Conservation (phyloP, 768 basidiomycete species). For the Amanita rubescens region DNA sequence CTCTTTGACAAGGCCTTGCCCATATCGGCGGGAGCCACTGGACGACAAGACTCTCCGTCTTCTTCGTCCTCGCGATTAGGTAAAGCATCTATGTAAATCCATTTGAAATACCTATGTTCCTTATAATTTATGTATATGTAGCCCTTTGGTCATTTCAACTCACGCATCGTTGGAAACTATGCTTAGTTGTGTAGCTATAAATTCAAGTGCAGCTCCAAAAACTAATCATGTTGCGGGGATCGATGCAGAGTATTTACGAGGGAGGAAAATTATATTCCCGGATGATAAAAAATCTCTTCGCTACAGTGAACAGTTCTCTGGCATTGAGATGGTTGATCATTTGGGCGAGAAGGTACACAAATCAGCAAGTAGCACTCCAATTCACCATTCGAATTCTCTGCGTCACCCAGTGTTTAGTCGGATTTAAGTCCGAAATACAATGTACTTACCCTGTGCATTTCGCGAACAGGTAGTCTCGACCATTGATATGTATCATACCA, state of each 20-base stretch:
- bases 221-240: neutral
- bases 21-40: slow-evolving; percentile 6
- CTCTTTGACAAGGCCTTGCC: slow-evolving; percentile 5
- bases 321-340: neutral
- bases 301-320: neutral
- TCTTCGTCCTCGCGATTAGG: slow-evolving; percentile 4
- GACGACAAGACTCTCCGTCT: slow-evolving; percentile 9
- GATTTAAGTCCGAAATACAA: neutral
- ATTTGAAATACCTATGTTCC: neutral
- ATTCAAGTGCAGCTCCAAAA: neutral
- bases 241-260: neutral
- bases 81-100: neutral
- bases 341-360: neutral
- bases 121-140: neutral
- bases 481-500: slow-evolving; percentile 95
- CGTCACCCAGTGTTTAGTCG: neutral
- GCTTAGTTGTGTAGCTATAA: neutral
- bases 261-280: neutral
- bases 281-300: neutral
- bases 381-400: slow-evolving; percentile 42
- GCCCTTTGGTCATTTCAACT: neutral
- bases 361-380: neutral
- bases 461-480: slow-evolving; percentile 94
- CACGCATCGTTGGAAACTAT: neutral
- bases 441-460: slow-evolving; percentile 87